phyloP scores from a whole-genome alignment of 371 early-diverging fungal genomes.

The Mucor irregularis region DNA sequence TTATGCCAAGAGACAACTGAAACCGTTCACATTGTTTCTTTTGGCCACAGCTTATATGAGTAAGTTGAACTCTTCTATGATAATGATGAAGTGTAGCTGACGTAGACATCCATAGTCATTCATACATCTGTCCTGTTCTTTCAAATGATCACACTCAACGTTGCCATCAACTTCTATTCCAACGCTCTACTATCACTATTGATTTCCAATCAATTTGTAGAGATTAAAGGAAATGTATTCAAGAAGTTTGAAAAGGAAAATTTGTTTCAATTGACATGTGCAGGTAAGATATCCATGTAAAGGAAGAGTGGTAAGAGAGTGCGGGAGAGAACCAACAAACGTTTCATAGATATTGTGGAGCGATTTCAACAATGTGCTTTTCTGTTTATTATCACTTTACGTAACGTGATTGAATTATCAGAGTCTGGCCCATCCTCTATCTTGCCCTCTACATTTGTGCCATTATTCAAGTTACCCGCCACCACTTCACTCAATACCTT shows the following conservation, averaged over 20 bases:
- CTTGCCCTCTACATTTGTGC: slow-evolving; percentile 63
- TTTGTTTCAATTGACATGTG: slow-evolving; percentile 91
- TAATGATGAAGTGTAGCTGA: background rate
- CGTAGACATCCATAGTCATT: slow-evolving; percentile 38
- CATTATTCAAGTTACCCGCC: slow-evolving; percentile 59
- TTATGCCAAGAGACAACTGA: slow-evolving; percentile 51
- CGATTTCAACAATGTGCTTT: slow-evolving; percentile 90
- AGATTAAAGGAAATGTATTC: slow-evolving; percentile 95
- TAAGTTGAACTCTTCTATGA: slow-evolving; percentile 15
- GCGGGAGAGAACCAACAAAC: background rate
- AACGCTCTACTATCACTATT: slow-evolving; percentile 91
- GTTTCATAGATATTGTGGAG: slow-evolving; percentile 85
- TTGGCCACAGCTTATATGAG: slow-evolving; percentile 82
- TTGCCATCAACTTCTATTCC: slow-evolving; percentile 93
- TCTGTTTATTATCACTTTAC: slow-evolving; percentile 81
- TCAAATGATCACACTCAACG: slow-evolving; percentile 94
- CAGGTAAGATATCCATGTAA: slow-evolving; percentile 74
- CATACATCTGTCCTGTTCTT: slow-evolving; percentile 93
- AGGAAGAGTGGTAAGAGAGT: background rate
- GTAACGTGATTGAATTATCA: slow-evolving; percentile 89
- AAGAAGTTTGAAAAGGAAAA: slow-evolving; percentile 96
- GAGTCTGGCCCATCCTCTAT: slow-evolving; percentile 68
- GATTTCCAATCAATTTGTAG: slow-evolving; percentile 97
- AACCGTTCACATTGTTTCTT: slow-evolving; percentile 64
- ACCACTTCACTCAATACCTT: slow-evolving; percentile 60